Evolutionary conservation across 345 rosid species (phyloP).

Genomic region (Lepidium aucheri): DNA sequence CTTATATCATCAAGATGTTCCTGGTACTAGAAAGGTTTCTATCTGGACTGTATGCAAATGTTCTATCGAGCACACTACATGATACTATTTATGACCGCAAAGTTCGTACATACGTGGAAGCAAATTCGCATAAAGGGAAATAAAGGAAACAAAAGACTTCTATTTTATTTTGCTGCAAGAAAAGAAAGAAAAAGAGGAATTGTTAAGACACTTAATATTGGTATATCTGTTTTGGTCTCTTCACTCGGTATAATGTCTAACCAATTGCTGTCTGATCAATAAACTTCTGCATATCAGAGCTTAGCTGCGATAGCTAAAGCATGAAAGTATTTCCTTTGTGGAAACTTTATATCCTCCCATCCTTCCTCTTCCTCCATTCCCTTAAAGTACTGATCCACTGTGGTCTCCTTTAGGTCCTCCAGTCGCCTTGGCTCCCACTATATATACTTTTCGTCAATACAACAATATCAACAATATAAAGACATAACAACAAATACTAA

Average conservation of each 20-base stretch:
- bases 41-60: too few species aligned
- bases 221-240: neutral
- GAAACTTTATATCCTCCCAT: conserved; percentile 47
- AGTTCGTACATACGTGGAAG: too few species aligned
- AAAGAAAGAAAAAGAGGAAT: neutral
- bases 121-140: too few species aligned
- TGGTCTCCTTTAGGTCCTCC: conserved; percentile 38
- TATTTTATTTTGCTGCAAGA: neutral
- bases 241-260: neutral
- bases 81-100: too few species aligned
- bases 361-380: conserved; percentile 40
- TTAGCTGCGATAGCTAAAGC: conserved; percentile 40
- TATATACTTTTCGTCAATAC: neutral
- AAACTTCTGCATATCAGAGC: conserved; percentile 29
- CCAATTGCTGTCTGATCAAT: neutral
- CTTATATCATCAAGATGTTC: too few species aligned
- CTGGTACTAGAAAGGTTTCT: too few species aligned
- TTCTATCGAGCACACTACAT: too few species aligned
- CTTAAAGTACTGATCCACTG: conserved; percentile 57
- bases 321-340: conserved; percentile 38
- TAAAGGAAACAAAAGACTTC: neutral
- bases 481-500: neutral
- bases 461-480: neutral
- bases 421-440: conserved; percentile 68
- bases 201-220: too few species aligned